These are phyloP conservation scores for Cladorrhinum samala DNA, from an alignment of 495 filamentous ascomycete species.

Conservation along the genomic window DNA sequence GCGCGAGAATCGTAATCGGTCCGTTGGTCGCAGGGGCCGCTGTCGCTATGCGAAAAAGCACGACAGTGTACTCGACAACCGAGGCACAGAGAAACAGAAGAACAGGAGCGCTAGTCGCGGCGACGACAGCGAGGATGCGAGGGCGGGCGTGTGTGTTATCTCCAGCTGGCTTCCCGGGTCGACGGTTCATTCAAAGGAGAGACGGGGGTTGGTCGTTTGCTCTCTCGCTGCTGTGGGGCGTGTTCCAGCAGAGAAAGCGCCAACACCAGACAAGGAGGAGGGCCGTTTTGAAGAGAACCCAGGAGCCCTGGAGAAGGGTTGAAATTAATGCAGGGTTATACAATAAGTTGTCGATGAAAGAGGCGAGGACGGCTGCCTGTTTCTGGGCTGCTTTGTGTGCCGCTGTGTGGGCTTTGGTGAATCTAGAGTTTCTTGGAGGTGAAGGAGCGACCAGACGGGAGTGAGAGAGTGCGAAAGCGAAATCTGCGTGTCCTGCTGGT, in stretches of 20 bases:
- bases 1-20: background rate
- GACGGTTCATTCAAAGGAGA: background rate
- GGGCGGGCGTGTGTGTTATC: background rate
- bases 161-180: background rate
- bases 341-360: slow-evolving; percentile 6
- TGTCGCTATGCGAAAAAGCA: background rate
- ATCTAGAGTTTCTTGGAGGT: no score
- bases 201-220: background rate
- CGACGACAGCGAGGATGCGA: background rate
- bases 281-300: background rate
- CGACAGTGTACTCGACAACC: no score
- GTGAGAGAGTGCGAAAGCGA: slow-evolving; percentile 2
- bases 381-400: slow-evolving; percentile 8
- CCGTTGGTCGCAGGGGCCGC: background rate
- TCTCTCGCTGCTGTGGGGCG: background rate
- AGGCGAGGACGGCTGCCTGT: slow-evolving; percentile 4
- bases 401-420: background rate
- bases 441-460: background rate
- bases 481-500: slow-evolving; percentile 15
- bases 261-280: background rate
- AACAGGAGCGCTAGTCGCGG: background rate
- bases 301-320: background rate
- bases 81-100: background rate
- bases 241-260: background rate
- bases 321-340: background rate